Evolutionary conservation across 2,329 filamentous ascomycete species (phyloP), one percentile per base, ranked within the genome.

Genomic region (Amauroascus verrucosus): DNA sequence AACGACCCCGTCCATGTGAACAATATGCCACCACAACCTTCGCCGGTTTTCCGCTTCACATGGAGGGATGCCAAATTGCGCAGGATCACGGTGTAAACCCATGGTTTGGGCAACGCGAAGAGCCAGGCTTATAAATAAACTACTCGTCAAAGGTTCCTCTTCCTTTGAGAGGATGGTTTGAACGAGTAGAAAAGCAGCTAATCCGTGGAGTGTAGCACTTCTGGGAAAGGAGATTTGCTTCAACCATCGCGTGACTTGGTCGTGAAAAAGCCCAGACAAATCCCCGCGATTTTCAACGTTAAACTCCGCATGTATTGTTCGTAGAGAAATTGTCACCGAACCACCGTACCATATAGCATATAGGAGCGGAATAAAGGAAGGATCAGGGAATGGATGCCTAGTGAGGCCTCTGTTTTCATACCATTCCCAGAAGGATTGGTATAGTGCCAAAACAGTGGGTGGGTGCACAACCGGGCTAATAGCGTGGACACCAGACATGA

Each of bases 281-380:
- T 62, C 55, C 16, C 66, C 64, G 9, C 72, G 67, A 11, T 65
- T 67, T 1, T 61, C 54, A 3, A 64, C 56, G 51, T 66, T 64
- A 41, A 72, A 72, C 41, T 72, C 70, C 1, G 68, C 63, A 53
- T 68, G 67, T 37, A 72, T 69, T 6, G 66, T 67, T 48, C 68
- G 66, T 3, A 69, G 62, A 0, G 72, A 74, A 2, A 74, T 62
- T 1, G 70, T 72, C 7, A 73, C 69, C 1, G 71, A 72, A 2
- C 72, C 73, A n/a, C 71, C 69, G 56, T 73, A 75, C 72, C 72
- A 74, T 30, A 75, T 72, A 6, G 72, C 71, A 56, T 72, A 71
- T 3, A 75, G 60, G 3, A 74, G 58, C 1, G 72, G 71, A 33
- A 74, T 68, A 40, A 74, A 72, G 0, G 69, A 69, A 1, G 70